phyloP scores from a whole-genome alignment of 2,329 filamentous ascomycete species.

The Clarireedia paspali region DNA sequence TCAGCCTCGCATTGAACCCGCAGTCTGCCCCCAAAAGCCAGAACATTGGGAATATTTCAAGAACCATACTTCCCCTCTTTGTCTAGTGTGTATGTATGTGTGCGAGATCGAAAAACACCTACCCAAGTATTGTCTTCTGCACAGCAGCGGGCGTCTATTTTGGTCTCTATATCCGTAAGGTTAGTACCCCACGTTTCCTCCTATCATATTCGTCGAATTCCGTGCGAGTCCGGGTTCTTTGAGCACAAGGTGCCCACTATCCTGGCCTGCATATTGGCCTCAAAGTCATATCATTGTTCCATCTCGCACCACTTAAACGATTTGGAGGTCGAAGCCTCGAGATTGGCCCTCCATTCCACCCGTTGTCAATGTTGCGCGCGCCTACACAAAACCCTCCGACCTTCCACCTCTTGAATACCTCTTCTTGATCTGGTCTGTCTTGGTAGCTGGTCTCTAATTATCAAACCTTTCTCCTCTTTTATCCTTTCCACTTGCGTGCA shows the following conservation, averaged over 20 bases:
- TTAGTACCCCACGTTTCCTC: conserved; percentile 11
- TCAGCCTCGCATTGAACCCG: conserved; percentile 16
- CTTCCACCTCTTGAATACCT: conserved; percentile 22
- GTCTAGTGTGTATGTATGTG: background rate
- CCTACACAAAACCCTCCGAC: conserved; percentile 26
- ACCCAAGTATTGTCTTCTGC: background rate
- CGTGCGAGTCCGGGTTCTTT: conserved; percentile 11
- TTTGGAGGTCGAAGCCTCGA: conserved; percentile 21
- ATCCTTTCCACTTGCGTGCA: conserved; percentile 15
- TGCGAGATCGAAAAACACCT: background rate
- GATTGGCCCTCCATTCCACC: conserved; percentile 24
- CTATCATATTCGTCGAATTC: conserved; percentile 17
- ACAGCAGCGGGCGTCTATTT: conserved; percentile 25
- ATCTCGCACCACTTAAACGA: conserved; percentile 19
- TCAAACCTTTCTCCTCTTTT: conserved; percentile 22
- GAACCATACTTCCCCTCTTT: background rate
- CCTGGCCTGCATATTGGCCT: conserved; percentile 9
- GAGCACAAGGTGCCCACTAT: conserved; percentile 10
- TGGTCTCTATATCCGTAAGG: conserved; percentile 11
- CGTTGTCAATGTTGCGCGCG: conserved; percentile 21
- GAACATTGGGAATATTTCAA: conserved; percentile 9
- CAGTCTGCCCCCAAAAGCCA: conserved; percentile 9
- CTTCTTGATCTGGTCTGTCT: conserved; percentile 16
- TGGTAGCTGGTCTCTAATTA: conserved; percentile 30
- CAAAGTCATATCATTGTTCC: conserved; percentile 20